These are phyloP conservation scores for Poa annua DNA, from an alignment of 176 grass and related monocot genomes.

Conservation along the genomic window DNA sequence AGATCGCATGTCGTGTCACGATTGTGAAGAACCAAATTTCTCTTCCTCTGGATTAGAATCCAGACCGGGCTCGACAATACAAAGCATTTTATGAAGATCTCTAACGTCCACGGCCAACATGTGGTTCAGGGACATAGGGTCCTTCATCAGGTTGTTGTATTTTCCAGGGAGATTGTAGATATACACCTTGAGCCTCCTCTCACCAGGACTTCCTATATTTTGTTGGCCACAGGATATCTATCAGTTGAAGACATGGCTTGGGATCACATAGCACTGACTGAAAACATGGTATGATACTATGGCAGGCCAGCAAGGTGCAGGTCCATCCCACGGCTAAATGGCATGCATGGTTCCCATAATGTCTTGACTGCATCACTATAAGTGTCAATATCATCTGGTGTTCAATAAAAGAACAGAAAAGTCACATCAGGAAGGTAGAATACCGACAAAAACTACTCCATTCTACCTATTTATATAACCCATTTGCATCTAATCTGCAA, in stretches of 20 bases:
- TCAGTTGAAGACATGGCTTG: no score
- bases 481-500: no score
- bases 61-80: slow-evolving; percentile 65
- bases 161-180: no score
- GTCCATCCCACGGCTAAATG: neutral
- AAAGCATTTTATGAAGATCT: slow-evolving; percentile 81
- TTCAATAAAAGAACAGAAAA: neutral
- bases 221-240: no score
- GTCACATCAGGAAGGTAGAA: no score
- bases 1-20: no score
- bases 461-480: no score
- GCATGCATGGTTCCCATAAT: neutral
- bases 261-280: slow-evolving; percentile 13
- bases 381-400: no score
- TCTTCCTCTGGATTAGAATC: slow-evolving; percentile 74
- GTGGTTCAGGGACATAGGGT: slow-evolving; percentile 60
- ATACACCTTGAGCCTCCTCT: no score
- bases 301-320: slow-evolving; percentile 11
- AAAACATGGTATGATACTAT: slow-evolving; percentile 28
- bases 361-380: neutral
- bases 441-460: no score
- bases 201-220: no score
- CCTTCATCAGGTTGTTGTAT: no score
- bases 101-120: slow-evolving; percentile 64
- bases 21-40: slow-evolving; percentile 64